These are phyloP conservation scores for Gracilaria domingensis DNA, from an alignment of 23 red algal genomes.

Conservation along the genomic window DNA sequence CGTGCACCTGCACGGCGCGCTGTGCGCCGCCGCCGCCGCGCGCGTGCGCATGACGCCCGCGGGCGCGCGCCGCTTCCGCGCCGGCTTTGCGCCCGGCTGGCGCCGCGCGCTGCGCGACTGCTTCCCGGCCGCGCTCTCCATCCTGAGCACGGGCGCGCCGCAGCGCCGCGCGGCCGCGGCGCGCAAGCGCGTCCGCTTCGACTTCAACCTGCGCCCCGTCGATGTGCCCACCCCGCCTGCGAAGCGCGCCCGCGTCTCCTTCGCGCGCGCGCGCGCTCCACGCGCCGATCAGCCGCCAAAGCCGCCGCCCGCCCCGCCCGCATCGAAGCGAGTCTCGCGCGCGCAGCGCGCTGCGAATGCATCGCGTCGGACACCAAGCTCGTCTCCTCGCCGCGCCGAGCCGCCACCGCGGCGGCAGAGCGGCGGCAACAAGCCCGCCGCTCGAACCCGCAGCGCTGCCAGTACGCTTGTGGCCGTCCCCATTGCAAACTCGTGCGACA, in stretches of 20 bases:
- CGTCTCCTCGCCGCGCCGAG: no score
- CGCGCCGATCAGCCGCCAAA: background rate
- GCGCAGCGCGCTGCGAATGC: no score
- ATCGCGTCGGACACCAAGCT: background rate
- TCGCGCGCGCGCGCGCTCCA: background rate
- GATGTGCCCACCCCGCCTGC: background rate
- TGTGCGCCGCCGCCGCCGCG: background rate
- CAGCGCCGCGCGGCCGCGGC: background rate
- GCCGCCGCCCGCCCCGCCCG: background rate
- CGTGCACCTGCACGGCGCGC: constrained; percentile 9
- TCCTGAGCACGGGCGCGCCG: background rate
- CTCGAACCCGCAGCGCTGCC: no score
- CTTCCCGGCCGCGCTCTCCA: no score
- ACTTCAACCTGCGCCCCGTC: background rate
- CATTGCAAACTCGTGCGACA: constrained; percentile 6
- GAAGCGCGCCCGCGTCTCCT: background rate
- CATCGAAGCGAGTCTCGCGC: background rate
- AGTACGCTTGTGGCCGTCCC: constrained; percentile 4
- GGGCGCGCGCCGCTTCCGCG: background rate
- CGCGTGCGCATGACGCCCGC: background rate
- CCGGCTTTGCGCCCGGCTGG: constrained; percentile 40
- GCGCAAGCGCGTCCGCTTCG: constrained; percentile 4
- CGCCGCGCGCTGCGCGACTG: background rate
- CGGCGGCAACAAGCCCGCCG: no score
- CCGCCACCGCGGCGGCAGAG: no score